Conservation (phyloP, 73 alveolate genomes). For the Paramecium caudatum region DNA sequence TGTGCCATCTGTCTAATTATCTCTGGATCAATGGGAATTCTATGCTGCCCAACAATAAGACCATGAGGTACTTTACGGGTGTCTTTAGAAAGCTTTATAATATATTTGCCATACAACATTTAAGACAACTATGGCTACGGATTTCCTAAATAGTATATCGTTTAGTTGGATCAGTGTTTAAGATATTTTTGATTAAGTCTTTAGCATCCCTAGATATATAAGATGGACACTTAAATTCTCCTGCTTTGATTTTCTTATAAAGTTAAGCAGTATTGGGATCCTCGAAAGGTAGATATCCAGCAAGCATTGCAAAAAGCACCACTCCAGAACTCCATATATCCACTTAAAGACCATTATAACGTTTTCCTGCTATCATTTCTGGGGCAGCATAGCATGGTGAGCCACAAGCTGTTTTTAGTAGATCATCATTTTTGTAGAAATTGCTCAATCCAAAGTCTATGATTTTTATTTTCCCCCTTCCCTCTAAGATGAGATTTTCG, state of each 20-base stretch:
- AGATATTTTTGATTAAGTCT: constrained; percentile 86
- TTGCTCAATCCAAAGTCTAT: constrained; percentile 96
- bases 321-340: constrained; percentile 94
- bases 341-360: constrained; percentile 82
- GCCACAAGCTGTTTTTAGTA: constrained; percentile 97
- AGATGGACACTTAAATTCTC: constrained; percentile 84
- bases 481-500: constrained; percentile 93
- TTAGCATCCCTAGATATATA: constrained; percentile 82
- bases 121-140: constrained; percentile 85
- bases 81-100: not conserved
- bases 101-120: constrained; percentile 75
- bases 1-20: constrained; percentile 81
- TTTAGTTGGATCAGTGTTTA: constrained; percentile 88
- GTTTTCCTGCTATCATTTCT: constrained; percentile 93
- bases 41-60: constrained; percentile 86
- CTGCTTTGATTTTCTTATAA: constrained; percentile 89
- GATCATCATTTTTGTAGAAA: constrained; percentile 85
- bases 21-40: constrained; percentile 90
- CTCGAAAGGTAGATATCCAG: constrained; percentile 94
- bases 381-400: constrained; percentile 99
- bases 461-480: constrained; percentile 87
- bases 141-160: constrained; percentile 88
- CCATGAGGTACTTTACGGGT: constrained; percentile 78
- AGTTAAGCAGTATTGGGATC: constrained; percentile 88
- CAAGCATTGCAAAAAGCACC: constrained; percentile 87